Base-by-base conservation (phyloP, 495 filamentous ascomycete species). In the Choiromyces venosus region DNA sequence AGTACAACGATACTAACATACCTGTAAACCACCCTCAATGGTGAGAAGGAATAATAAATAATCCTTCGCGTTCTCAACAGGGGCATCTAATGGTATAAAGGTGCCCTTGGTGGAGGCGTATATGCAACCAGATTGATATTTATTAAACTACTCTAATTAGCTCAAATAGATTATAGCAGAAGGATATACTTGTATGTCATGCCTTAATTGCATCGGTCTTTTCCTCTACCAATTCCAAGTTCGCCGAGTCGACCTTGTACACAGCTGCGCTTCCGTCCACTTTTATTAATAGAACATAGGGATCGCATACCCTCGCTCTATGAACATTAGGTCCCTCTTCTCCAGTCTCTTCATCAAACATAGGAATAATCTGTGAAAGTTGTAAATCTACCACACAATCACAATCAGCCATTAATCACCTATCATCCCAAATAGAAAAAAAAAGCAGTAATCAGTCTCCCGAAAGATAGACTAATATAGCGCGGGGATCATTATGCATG, bases 331-430 rank as follows among this genome's bases (percentile, higher is more conserved):
- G 89, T 74, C 90, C 89, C 44, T 93, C 91, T 16, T 87, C 87
- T 29, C 89, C 93, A 0, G 88, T 92, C 66, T 92, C 91, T 77
- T 97, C 95, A 74, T 98, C 94, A 71, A 88, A 87, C 84, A 97
- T 89, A 2, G 93, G 92, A 71, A 97, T 87, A 39, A 98, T 97
- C 80, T 98, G 94, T 65, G 89, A 87, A 44, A 99, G 86, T 14
- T 90, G 90, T 66, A 98, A 85, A 80, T 97, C 93, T 94, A 78
- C n/a, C 72, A 71, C 38, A n/a, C 56, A 67, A 19, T 40, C 35
- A 35, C 46, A 25, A 70, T 70, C 71, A 61, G 52, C 52, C 64
- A 71, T 61, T 56, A 68, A 73, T 67, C 8, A 46, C 39, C 35
- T 38, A 37, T 72, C n/a, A 67, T 68, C 52, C 65, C 65, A 46